Evolutionary conservation across 2,329 filamentous ascomycete genomes (phyloP).

Genomic region (Chaetomiaceae sp.): DNA sequence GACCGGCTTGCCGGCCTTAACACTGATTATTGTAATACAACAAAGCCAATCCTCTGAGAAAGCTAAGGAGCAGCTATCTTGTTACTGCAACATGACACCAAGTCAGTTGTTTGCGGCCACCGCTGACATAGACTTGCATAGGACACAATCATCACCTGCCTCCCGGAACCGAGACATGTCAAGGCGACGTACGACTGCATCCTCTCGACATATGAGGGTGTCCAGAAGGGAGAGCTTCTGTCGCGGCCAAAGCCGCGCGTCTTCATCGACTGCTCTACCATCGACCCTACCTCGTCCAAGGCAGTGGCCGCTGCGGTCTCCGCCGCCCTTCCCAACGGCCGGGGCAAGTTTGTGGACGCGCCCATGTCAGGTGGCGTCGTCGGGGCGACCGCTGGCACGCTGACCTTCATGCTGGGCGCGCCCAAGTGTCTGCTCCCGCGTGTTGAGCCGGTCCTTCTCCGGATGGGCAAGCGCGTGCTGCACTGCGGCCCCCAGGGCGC

Average conservation of each 20-base stretch:
- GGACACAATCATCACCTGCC: constrained; percentile 68
- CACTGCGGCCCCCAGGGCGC: constrained; percentile 82
- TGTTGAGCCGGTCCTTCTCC: constrained; percentile 63
- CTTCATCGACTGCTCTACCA: constrained; percentile 96
- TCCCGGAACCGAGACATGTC: constrained; percentile 87
- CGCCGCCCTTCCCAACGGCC: constrained; percentile 48
- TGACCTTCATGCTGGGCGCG: constrained; percentile 94
- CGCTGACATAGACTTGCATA: constrained; percentile 13
- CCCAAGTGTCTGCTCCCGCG: constrained; percentile 55
- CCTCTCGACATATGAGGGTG: too few species aligned
- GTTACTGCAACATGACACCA: neutral
- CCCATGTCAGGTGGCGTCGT: constrained; percentile 97
- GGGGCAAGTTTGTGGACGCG: constrained; percentile 82
- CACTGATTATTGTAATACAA: constrained; percentile 56
- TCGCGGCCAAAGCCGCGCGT: constrained; percentile 57
- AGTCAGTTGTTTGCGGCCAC: neutral
- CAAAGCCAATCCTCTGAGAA: constrained; percentile 72
- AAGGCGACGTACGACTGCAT: constrained; percentile 71
- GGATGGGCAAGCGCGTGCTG: constrained; percentile 82
- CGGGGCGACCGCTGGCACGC: constrained; percentile 76
- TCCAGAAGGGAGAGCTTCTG: constrained; percentile 46
- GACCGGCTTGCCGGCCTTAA: constrained; percentile 50
- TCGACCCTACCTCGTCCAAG: constrained; percentile 81
- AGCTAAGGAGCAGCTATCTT: constrained; percentile 14
- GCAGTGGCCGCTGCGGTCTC: constrained; percentile 66